These are phyloP conservation scores for Pleurotus platypus DNA, from an alignment of 768 basidiomycete genomes.

Conservation along the genomic window DNA sequence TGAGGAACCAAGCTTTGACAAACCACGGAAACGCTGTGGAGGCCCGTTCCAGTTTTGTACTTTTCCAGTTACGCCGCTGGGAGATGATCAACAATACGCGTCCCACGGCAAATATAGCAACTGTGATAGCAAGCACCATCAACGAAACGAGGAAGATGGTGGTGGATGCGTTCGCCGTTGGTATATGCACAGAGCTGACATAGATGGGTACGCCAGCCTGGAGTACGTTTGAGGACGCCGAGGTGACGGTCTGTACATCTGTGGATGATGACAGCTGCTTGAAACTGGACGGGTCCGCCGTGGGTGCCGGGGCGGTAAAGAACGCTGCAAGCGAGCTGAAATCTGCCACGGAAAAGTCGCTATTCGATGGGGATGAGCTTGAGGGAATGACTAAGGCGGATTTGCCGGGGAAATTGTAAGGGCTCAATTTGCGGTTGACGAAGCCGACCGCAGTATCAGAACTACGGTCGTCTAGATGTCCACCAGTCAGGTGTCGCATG, in stretches of 20 bases:
- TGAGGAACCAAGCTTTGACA: slow-evolving; percentile 57
- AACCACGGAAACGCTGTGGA: slow-evolving; percentile 40
- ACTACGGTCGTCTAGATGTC: slow-evolving; percentile 57
- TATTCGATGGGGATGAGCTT: not conserved
- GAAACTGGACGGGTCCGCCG: not conserved
- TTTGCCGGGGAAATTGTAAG: slow-evolving; percentile 51
- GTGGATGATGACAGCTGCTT: slow-evolving; percentile 20
- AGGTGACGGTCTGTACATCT: slow-evolving; percentile 64
- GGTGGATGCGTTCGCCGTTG: slow-evolving; percentile 86
- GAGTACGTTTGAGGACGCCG: slow-evolving; percentile 60
- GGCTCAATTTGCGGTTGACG: slow-evolving; percentile 79
- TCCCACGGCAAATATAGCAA: slow-evolving; percentile 47
- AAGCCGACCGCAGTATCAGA: slow-evolving; percentile 64
- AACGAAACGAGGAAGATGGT: slow-evolving; percentile 78
- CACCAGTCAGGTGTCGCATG: slow-evolving; percentile 84
- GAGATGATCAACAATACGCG: slow-evolving; percentile 40
- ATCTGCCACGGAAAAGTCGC: not conserved
- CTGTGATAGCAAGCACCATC: slow-evolving; percentile 59
- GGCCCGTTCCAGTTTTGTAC: slow-evolving; percentile 9
- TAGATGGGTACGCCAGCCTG: slow-evolving; percentile 82
- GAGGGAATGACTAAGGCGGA: not conserved
- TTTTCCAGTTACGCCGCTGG: slow-evolving; percentile 14
- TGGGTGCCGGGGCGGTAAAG: not conserved
- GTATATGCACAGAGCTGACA: slow-evolving; percentile 72
- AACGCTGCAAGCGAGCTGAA: not conserved